These are phyloP conservation scores for Corniculantispora saksenae DNA, from an alignment of 2,329 filamentous ascomycete species.

Conservation along the genomic window DNA sequence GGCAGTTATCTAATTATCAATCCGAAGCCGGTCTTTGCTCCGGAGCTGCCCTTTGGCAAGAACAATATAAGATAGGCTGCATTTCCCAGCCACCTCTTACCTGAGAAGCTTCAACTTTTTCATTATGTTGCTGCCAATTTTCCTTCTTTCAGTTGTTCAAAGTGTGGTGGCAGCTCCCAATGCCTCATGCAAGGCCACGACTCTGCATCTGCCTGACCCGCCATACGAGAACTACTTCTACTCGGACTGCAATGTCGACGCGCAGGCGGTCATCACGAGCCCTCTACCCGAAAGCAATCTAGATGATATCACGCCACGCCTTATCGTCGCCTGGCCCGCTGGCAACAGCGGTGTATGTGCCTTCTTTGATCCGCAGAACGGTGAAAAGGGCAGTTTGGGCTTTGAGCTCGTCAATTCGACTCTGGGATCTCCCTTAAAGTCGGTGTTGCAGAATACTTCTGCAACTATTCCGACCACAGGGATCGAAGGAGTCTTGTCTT, in stretches of 20 bases:
- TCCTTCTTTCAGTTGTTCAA: background rate
- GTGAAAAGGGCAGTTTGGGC: slow-evolving; percentile 53
- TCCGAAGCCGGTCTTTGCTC: background rate
- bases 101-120: background rate
- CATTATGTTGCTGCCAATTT: background rate
- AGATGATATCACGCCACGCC: slow-evolving; percentile 55
- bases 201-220: slow-evolving; percentile 48
- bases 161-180: background rate
- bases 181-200: slow-evolving; percentile 7
- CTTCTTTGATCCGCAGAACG: slow-evolving; percentile 57
- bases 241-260: slow-evolving; percentile 61
- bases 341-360: slow-evolving; percentile 62
- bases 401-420: slow-evolving; percentile 55
- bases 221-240: slow-evolving; percentile 68
- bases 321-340: slow-evolving; percentile 64
- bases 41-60: background rate
- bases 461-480: slow-evolving; percentile 48
- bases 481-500: slow-evolving; percentile 52
- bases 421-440: slow-evolving; percentile 41
- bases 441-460: background rate
- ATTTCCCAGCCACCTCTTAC: background rate
- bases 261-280: slow-evolving; percentile 62
- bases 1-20: background rate
- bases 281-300: slow-evolving; percentile 55
- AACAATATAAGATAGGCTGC: background rate